phyloP scores from a whole-genome alignment of 345 rosid species.

The Dimocarpus longan region DNA sequence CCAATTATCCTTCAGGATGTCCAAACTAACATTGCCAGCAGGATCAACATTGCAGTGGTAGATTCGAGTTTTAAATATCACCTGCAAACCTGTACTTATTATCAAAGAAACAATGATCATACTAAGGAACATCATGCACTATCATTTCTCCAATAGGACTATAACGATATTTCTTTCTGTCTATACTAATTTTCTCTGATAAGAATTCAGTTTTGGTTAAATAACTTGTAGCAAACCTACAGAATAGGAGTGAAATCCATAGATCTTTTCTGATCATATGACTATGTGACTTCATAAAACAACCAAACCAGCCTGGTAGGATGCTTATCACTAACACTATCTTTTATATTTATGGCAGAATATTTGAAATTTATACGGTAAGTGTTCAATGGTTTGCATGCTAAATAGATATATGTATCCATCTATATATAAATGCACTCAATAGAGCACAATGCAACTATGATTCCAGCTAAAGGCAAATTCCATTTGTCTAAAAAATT shows the following conservation, averaged over 20 bases:
- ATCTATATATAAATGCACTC: background rate
- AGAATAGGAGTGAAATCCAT: background rate
- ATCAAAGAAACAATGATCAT: background rate
- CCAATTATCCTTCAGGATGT: conserved; percentile 81
- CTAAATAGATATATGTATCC: background rate
- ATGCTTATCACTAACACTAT: background rate
- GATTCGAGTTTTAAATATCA: conserved; percentile 80
- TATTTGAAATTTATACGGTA: background rate
- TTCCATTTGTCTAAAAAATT: background rate
- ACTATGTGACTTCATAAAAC: background rate
- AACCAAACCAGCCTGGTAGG: background rate
- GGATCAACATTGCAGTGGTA: conserved; percentile 91
- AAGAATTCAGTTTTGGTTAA: background rate
- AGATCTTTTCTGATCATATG: background rate
- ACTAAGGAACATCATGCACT: background rate
- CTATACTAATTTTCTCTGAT: background rate
- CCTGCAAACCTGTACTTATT: conserved; percentile 46
- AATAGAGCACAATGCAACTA: background rate
- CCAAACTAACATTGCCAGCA: conserved; percentile 66
- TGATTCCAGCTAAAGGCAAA: background rate
- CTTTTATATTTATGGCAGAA: background rate
- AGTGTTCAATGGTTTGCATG: background rate
- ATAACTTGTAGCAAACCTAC: background rate
- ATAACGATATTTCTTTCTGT: background rate
- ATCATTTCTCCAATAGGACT: background rate